Evolutionary conservation across 495 filamentous ascomycete genomes (phyloP).

Genomic region (Hypoxylon intermedium): DNA sequence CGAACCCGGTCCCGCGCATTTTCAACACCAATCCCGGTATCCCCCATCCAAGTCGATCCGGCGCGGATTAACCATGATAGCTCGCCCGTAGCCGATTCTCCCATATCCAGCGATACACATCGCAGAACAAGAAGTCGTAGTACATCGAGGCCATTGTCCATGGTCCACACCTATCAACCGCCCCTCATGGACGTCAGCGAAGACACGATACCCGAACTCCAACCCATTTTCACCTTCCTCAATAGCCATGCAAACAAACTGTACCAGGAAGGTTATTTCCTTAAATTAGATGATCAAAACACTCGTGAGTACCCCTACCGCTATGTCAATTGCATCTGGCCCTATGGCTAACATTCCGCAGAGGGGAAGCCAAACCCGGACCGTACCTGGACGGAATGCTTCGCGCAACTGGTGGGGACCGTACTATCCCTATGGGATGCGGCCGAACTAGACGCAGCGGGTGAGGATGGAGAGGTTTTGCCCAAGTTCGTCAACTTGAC

Average conservation of each 20-base stretch:
- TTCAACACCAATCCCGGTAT: constrained; percentile 41
- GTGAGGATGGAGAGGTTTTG: constrained; percentile 80
- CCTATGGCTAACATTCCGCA: constrained; percentile 50
- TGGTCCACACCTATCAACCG: constrained; percentile 83
- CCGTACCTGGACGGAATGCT: constrained; percentile 94
- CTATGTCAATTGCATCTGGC: background rate
- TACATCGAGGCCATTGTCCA: constrained; percentile 63
- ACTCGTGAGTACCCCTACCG: constrained; percentile 64
- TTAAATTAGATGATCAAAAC: constrained; percentile 94
- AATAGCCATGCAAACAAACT: constrained; percentile 96
- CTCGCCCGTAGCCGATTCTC: constrained; percentile 35
- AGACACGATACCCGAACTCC: constrained; percentile 89
- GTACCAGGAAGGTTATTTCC: constrained; percentile 96
- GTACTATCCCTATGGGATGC: constrained; percentile 97
- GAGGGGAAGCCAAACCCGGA: constrained; percentile 86
- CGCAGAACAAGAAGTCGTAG: constrained; percentile 41
- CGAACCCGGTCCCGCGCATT: constrained; percentile 38
- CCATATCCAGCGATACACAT: constrained; percentile 32
- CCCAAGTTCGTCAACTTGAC: constrained; percentile 97
- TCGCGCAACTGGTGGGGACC: constrained; percentile 94
- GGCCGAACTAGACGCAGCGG: constrained; percentile 86
- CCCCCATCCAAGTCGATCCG: constrained; percentile 16
- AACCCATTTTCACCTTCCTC: constrained; percentile 90
- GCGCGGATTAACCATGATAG: constrained; percentile 47
- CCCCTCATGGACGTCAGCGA: constrained; percentile 82